A percentile compares a stretch with the other conserved stretches of the same genome.
These are phyloP conservation scores for Ceratobasidium papillatum DNA, from an alignment of 1,284 basidiomycete genomes.

Conservation along the genomic window DNA sequence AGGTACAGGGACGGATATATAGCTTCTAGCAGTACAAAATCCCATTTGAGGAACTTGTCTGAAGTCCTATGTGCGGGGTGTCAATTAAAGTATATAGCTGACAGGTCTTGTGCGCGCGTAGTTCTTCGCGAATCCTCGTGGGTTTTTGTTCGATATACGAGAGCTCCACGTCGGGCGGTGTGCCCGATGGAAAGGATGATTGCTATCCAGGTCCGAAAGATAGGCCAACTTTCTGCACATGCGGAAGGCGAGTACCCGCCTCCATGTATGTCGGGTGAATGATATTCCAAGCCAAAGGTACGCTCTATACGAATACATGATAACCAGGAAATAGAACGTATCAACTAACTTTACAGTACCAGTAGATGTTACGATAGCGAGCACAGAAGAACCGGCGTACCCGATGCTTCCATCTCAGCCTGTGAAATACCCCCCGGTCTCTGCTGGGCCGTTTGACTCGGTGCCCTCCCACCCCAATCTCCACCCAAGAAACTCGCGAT, in stretches of 20 bases:
- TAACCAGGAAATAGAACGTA: background rate
- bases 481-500: background rate
- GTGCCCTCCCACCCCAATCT: background rate
- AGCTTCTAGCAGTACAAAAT: background rate
- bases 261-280: background rate
- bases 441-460: background rate
- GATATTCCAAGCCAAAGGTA: background rate
- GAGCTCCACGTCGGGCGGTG: background rate
- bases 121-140: background rate
- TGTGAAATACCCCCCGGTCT: constrained; percentile 9
- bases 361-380: background rate
- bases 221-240: background rate
- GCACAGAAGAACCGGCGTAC: background rate
- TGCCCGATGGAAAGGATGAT: background rate
- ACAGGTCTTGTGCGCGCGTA: background rate
- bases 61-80: background rate
- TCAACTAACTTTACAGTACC: background rate
- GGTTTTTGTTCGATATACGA: background rate
- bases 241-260: background rate
- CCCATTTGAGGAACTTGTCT: background rate
- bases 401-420: constrained; percentile 9
- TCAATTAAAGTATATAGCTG: background rate
- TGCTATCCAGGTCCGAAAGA: background rate
- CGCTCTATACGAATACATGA: too few relatives aligned
- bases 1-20: background rate